Percentiles rank a stretch among this genome's conserved stretches.
Evolutionary conservation across 1,139 yeast species (phyloP).

Genomic region (Yamadazyma blattariae): DNA sequence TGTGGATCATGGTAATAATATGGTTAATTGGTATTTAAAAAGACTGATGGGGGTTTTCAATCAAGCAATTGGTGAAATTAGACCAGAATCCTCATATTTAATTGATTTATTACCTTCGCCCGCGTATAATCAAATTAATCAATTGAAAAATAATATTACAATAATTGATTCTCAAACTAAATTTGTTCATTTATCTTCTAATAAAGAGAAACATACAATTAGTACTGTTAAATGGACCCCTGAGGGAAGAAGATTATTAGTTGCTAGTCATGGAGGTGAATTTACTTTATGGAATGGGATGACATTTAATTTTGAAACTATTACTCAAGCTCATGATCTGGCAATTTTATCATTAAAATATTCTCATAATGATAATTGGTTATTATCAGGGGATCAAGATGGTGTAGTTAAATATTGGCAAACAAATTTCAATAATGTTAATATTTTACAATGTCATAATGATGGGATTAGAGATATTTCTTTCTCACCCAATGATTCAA

Average conservation of each 20-base stretch:
- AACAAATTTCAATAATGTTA: slow-evolving; percentile 94
- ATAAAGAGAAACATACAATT: slow-evolving; percentile 89
- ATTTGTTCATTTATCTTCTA: slow-evolving; percentile 86
- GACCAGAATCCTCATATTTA: slow-evolving; percentile 78
- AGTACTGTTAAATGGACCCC: slow-evolving; percentile 96
- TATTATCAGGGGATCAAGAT: slow-evolving; percentile 88
- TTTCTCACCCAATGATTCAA: slow-evolving; percentile 86
- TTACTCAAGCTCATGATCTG: slow-evolving; percentile 97
- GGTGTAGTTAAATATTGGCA: slow-evolving; percentile 96
- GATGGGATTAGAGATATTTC: slow-evolving; percentile 85
- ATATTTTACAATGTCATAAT: slow-evolving; percentile 75
- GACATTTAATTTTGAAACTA: slow-evolving; percentile 92
- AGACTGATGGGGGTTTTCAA: slow-evolving; percentile 51
- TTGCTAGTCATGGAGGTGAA: slow-evolving; percentile 92
- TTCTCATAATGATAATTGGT: slow-evolving; percentile 92
- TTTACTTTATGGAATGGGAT: slow-evolving; percentile 96
- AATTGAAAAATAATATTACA: slow-evolving; percentile 39
- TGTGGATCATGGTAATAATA: slow-evolving; percentile 83
- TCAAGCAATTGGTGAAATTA: slow-evolving; percentile 54
- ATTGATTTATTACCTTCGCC: slow-evolving; percentile 72
- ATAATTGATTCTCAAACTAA: slow-evolving; percentile 67
- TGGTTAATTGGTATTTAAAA: slow-evolving; percentile 68
- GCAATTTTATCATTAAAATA: slow-evolving; percentile 80
- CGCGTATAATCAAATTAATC: slow-evolving; percentile 43
- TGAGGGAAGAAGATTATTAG: slow-evolving; percentile 85